These are phyloP conservation scores for Quercus suber DNA, from an alignment of 306 rosid genomes.

Conservation along the genomic window DNA sequence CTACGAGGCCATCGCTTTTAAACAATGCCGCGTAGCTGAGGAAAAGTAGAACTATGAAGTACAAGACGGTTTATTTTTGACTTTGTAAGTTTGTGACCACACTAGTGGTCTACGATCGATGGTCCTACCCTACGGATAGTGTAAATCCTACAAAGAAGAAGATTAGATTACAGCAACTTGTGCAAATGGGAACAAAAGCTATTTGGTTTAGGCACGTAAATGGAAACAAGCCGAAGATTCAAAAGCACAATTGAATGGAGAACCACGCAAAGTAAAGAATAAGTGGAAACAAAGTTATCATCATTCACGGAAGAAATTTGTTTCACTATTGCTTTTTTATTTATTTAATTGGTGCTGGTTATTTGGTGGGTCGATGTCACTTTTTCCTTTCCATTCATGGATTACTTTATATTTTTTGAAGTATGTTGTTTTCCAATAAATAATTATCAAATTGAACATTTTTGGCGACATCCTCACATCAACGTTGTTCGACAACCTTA, in stretches of 20 bases:
- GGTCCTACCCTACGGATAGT: not conserved
- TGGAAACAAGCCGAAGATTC: constrained; percentile 23
- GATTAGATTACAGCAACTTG: not conserved
- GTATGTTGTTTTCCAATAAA: not conserved
- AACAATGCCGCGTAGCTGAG: no score
- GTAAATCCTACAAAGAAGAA: not conserved
- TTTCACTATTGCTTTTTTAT: not conserved
- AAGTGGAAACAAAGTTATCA: constrained; percentile 7
- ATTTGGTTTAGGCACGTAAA: not conserved
- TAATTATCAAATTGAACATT: not conserved
- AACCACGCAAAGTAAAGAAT: constrained; percentile 23
- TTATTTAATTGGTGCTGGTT: no score
- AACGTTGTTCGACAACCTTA: no score
- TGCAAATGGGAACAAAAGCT: no score
- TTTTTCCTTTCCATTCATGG: not conserved
- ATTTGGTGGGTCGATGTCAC: not conserved
- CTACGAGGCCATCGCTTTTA: no score
- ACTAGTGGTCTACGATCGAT: not conserved
- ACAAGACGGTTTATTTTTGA: no score
- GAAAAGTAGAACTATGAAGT: no score
- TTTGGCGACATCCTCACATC: no score
- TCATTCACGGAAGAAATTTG: not conserved
- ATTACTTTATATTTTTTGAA: not conserved
- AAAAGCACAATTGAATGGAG: not conserved
- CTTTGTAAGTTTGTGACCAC: no score